These are phyloP conservation scores for Kazachstania bromeliacearum DNA, from an alignment of 805 yeast species.

Conservation along the genomic window DNA sequence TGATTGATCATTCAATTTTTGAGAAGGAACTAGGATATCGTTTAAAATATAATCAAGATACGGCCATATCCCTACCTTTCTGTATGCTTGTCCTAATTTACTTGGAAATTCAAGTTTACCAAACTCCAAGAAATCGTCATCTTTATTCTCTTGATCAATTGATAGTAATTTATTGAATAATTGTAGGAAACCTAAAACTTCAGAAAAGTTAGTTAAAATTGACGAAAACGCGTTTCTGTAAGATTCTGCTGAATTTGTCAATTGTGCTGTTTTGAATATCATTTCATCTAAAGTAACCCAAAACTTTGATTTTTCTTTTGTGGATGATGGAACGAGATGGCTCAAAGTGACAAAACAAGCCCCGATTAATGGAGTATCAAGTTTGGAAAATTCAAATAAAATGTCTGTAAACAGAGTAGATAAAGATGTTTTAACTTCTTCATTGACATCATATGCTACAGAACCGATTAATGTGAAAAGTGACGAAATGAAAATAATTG, in stretches of 20 bases:
- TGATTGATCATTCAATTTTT: conserved; percentile 19
- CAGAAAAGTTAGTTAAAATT: conserved; percentile 44
- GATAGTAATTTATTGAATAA: conserved; percentile 38
- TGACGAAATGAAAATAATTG: conserved; percentile 63
- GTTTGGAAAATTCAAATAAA: conserved; percentile 36
- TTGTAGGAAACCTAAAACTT: conserved; percentile 50
- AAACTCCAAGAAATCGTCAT: conserved; percentile 24
- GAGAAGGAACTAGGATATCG: conserved; percentile 53
- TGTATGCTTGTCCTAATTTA: conserved; percentile 49
- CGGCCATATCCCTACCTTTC: conserved; percentile 67
- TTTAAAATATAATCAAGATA: conserved; percentile 65
- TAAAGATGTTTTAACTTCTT: conserved; percentile 15
- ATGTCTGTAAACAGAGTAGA: conserved; percentile 25
- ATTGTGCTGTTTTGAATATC: conserved; percentile 38
- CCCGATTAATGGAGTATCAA: conserved; percentile 44
- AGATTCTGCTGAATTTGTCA: conserved; percentile 23
- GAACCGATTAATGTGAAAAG: conserved; percentile 56
- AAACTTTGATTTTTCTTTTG: conserved; percentile 36
- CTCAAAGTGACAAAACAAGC: conserved; percentile 48
- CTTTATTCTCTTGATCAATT: conserved; percentile 25
- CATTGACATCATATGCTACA: conserved; percentile 33
- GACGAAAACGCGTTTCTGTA: conserved; percentile 37
- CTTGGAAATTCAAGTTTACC: conserved; percentile 50
- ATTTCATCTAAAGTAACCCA: conserved; percentile 70
- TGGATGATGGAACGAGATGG: conserved; percentile 42